Percentiles rank a stretch among this genome's conserved stretches.
Evolutionary conservation across 2,329 filamentous ascomycete genomes (phyloP).

Genomic region (Trichoderma sp.): DNA sequence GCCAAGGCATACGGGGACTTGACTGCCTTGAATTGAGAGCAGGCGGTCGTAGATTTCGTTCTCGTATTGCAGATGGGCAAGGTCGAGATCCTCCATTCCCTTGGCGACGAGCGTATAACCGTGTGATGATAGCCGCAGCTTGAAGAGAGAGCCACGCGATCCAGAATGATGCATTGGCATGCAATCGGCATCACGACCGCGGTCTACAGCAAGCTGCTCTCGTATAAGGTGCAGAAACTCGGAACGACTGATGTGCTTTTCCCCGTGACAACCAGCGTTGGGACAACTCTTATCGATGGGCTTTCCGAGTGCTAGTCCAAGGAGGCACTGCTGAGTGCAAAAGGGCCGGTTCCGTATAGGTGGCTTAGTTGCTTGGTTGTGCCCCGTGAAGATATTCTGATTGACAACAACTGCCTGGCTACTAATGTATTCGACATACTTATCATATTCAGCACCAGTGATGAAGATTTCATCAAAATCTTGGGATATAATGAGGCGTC

Average conservation of each 20-base stretch:
- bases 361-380: neutral
- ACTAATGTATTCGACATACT: too few species aligned
- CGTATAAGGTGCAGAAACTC: neutral
- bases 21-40: slow-evolving; percentile 30
- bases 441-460: too few species aligned
- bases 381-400: too few species aligned
- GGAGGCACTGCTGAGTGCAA: slow-evolving; percentile 30
- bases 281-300: slow-evolving; percentile 25
- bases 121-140: slow-evolving; percentile 34
- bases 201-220: neutral
- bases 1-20: slow-evolving; percentile 37
- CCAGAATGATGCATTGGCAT: slow-evolving; percentile 31
- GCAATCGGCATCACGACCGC: neutral
- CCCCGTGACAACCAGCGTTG: neutral
- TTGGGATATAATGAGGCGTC: too few species aligned
- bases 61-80: slow-evolving; percentile 28
- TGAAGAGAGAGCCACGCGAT: slow-evolving; percentile 35
- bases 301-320: slow-evolving; percentile 24
- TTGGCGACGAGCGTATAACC: slow-evolving; percentile 33
- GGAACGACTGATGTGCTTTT: neutral
- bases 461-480: too few species aligned
- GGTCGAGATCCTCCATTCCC: slow-evolving; percentile 31
- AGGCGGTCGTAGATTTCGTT: slow-evolving; percentile 32
- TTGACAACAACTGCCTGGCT: too few species aligned
- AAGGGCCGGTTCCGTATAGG: slow-evolving; percentile 24